Evolutionary conservation across 2,329 filamentous ascomycete genomes (phyloP), one percentile per base, ranked within the genome.

Genomic region (Diplocarpon rosae): DNA sequence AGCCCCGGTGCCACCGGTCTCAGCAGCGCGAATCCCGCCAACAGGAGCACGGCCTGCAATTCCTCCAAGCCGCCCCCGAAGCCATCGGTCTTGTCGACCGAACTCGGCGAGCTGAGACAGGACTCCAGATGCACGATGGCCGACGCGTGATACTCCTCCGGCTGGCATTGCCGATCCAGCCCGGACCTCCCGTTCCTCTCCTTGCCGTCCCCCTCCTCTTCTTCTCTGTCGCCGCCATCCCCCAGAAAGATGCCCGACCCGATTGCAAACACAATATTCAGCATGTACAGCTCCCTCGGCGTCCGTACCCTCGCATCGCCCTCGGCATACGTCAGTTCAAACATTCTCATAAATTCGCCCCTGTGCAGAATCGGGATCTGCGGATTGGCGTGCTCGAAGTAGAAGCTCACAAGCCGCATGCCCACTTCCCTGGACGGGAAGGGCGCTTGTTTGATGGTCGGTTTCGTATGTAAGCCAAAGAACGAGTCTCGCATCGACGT

Each of bases 191-290:
- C n/a, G n/a, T 55, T 51, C 57, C 60, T 62, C 36, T 48, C 62
- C 58, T 53, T 59, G 31, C 43, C 45, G 30, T 45, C 46, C 33
- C 59, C 62, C 10, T 49, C 48, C 15, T 47, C 44, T 15, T 52
- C 53, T 16, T 52, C 49, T 20, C 33, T 49, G 9, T 74, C 63
- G 60, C 75, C 63, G 57, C 68, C 67, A 63, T 83, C 69, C 51
- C 75, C 85, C 54, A 95, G 79, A 52, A 95, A 94, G 56, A 95
- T 94, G 14, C 88, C 90, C 14, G 85, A 84, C 6, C 92, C 92
- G 56, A 96, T 95, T 12, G 90, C 90, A 66, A 94, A 96, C 17
- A 96, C 89, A 65, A 96, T 95, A 64, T 95, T 95, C 51, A 96
- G 71, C 67, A 93, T 78, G 65, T 95, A 96, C n/a, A 92, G 72